These are phyloP conservation scores for Stygiomarasmius scandens DNA, from an alignment of 1,284 basidiomycete genomes.

Conservation along the genomic window DNA sequence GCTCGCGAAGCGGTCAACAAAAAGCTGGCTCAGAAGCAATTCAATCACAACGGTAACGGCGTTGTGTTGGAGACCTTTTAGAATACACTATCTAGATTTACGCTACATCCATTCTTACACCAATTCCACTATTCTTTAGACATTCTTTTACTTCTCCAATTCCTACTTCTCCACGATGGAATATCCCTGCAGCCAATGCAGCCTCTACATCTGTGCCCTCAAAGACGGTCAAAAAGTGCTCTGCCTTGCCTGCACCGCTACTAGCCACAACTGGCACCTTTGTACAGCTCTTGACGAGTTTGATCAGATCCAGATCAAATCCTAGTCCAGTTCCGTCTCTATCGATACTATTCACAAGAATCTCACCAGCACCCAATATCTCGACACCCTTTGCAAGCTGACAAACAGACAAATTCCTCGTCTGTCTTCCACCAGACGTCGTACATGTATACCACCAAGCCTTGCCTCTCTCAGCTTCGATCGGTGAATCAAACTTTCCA, in stretches of 20 bases:
- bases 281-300: conserved; percentile 76
- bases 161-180: conserved; percentile 87
- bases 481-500: conserved; percentile 48
- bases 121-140: conserved; percentile 54
- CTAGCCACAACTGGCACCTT: conserved; percentile 93
- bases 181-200: conserved; percentile 96
- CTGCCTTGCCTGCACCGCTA: conserved; percentile 84
- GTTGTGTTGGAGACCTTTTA: neutral
- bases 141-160: conserved; percentile 73
- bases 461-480: conserved; percentile 65
- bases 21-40: conserved; percentile 34
- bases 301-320: conserved; percentile 88
- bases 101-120: conserved; percentile 39
- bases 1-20: conserved; percentile 60
- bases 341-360: conserved; percentile 96
- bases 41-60: neutral
- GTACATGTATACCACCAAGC: conserved; percentile 99
- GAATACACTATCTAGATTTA: neutral
- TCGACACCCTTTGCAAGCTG: conserved; percentile 92
- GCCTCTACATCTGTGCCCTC: conserved; percentile 82
- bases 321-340: conserved; percentile 93
- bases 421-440: conserved; percentile 89
- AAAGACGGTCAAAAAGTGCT: conserved; percentile 91
- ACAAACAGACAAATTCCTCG: conserved; percentile 88
- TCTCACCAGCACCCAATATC: conserved; percentile 91